Evolutionary conservation across 257 asterid genomes (phyloP).

Genomic region (Pogostemon cablin): DNA sequence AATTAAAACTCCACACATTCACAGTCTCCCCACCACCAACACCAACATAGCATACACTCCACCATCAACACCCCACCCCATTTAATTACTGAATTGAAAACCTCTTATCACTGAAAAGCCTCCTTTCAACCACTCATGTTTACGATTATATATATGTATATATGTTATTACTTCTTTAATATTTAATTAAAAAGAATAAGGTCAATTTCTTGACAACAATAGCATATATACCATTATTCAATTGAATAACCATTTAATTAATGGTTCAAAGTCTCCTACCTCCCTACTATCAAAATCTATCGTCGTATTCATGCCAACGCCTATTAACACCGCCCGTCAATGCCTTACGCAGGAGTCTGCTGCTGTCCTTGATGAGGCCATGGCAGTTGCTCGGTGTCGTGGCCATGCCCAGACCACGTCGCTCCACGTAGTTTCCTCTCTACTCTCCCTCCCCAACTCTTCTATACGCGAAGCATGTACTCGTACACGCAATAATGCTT

Average conservation of each 20-base stretch:
- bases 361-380: conserved; percentile 77
- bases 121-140: conserved; percentile 38
- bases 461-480: conserved; percentile 82
- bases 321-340: conserved; percentile 77
- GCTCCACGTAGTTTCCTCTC: conserved; percentile 78
- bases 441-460: conserved; percentile 71
- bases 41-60: conserved; percentile 35
- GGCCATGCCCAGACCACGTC: conserved; percentile 94
- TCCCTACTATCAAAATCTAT: neutral
- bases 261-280: neutral
- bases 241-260: conserved; percentile 12
- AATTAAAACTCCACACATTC: conserved; percentile 26
- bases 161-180: neutral
- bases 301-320: conserved; percentile 72
- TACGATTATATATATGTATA: neutral
- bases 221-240: conserved; percentile 5
- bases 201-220: conserved; percentile 34
- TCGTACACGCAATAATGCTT: conserved; percentile 61
- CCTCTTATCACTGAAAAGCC: conserved; percentile 44
- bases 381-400: conserved; percentile 81
- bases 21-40: conserved; percentile 45
- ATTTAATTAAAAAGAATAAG: too few relatives aligned
- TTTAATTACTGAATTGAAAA: conserved; percentile 37
- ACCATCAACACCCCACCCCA: conserved; percentile 26
- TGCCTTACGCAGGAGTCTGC: conserved; percentile 82